Evolutionary conservation across 2,329 filamentous ascomycete species (phyloP).

Genomic region (Pleoardoris graminearum): DNA sequence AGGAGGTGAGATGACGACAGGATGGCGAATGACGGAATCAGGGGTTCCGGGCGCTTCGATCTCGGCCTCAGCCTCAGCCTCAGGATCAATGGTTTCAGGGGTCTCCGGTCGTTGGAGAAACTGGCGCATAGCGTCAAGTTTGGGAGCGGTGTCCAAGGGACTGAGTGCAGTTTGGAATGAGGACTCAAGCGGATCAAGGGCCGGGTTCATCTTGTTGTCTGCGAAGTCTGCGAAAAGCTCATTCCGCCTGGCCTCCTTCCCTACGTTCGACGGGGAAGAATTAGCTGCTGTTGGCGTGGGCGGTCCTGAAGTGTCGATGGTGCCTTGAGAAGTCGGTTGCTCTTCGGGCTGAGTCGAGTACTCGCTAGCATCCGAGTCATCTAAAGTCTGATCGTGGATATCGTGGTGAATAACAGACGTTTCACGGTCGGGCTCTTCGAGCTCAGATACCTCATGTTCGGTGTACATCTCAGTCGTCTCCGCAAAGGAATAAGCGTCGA

Average conservation of each 20-base stretch:
- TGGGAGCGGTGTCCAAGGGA: slow-evolving; percentile 40
- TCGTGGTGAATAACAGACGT: slow-evolving; percentile 62
- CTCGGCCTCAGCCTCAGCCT: slow-evolving; percentile 52
- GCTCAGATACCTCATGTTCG: slow-evolving; percentile 45
- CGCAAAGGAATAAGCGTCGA: slow-evolving; percentile 66
- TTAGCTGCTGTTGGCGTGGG: slow-evolving; percentile 50
- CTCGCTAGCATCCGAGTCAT: slow-evolving; percentile 59
- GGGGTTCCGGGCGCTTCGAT: slow-evolving; percentile 70
- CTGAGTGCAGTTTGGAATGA: slow-evolving; percentile 35
- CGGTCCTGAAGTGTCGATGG: slow-evolving; percentile 48
- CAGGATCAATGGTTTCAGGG: slow-evolving; percentile 38
- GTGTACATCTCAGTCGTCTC: slow-evolving; percentile 63
- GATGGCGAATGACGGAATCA: slow-evolving; percentile 86
- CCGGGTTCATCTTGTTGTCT: slow-evolving; percentile 58
- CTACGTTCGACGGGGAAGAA: slow-evolving; percentile 32
- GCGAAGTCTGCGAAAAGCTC: slow-evolving; percentile 55
- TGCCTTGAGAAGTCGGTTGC: slow-evolving; percentile 40
- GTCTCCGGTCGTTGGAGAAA: slow-evolving; percentile 56
- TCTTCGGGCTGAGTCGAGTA: slow-evolving; percentile 55
- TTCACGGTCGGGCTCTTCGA: slow-evolving; percentile 50
- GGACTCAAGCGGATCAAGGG: slow-evolving; percentile 59
- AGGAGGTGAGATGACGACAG: slow-evolving; percentile 50
- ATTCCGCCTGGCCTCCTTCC: slow-evolving; percentile 39
- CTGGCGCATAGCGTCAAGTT: slow-evolving; percentile 45
- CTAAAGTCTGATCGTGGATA: slow-evolving; percentile 30